A percentile compares a stretch with the other conserved stretches of the same genome.
Evolutionary conservation across 495 filamentous ascomycete species (phyloP).

Genomic region (Podospora pseudocomata): DNA sequence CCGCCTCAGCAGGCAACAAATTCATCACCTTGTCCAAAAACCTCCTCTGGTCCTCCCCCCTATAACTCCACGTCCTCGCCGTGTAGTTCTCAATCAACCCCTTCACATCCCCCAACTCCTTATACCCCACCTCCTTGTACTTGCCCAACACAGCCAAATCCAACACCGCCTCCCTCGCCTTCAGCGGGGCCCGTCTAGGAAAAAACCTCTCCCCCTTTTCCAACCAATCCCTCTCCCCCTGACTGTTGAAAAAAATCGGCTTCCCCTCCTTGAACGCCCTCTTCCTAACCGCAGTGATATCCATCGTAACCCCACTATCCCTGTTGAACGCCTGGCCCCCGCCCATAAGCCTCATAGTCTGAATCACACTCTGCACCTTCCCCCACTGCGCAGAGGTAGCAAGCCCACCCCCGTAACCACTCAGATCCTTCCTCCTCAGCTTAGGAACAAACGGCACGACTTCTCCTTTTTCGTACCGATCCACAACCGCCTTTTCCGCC

Average conservation of each 20-base stretch:
- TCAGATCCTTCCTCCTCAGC: slow-evolving; percentile 22
- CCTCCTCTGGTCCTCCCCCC: slow-evolving; percentile 15
- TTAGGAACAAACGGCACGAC: slow-evolving; percentile 26
- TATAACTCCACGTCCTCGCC: slow-evolving; percentile 26
- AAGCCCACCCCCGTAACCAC: slow-evolving; percentile 34
- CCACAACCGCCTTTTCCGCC: slow-evolving; percentile 24
- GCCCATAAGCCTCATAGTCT: slow-evolving; percentile 31
- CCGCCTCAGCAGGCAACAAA: slow-evolving; percentile 24
- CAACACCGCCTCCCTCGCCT: slow-evolving; percentile 37
- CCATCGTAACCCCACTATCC: slow-evolving; percentile 24
- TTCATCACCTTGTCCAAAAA: slow-evolving; percentile 28
- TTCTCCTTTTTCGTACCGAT: slow-evolving; percentile 30
- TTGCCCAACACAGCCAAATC: slow-evolving; percentile 41
- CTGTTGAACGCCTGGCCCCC: slow-evolving; percentile 31
- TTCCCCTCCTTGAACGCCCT: slow-evolving; percentile 23
- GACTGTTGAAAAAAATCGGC: slow-evolving; percentile 33
- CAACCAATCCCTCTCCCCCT: slow-evolving; percentile 40
- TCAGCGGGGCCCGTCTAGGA: slow-evolving; percentile 20
- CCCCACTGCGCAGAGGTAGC: slow-evolving; percentile 26
- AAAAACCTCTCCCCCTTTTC: slow-evolving; percentile 12
- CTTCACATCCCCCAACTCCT: slow-evolving; percentile 31
- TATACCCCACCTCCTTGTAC: slow-evolving; percentile 34
- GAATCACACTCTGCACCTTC: slow-evolving; percentile 29
- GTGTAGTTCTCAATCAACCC: slow-evolving; percentile 36
- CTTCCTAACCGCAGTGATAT: slow-evolving; percentile 12